Evolutionary conservation across 2,329 filamentous ascomycete genomes (phyloP).

Genomic region (Pyrenophora graminea): DNA sequence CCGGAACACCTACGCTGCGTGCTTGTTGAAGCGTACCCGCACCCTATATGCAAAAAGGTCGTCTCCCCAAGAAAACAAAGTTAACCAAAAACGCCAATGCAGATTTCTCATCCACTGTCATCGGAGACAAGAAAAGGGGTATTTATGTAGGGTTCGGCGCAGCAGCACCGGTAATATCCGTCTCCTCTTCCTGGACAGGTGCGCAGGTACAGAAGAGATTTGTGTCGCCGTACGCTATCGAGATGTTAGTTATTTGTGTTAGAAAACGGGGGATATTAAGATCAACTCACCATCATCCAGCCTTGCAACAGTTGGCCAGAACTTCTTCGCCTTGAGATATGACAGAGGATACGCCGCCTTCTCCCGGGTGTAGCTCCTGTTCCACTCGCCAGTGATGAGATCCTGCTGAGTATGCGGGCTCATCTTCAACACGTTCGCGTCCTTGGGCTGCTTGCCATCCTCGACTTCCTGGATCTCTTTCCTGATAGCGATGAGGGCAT

Average conservation of each 20-base stretch:
- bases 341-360: conserved; percentile 84
- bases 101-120: too few species aligned
- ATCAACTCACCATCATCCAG: conserved; percentile 77
- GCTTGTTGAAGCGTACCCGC: neutral
- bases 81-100: too few species aligned
- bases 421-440: conserved; percentile 86
- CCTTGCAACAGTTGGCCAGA: conserved; percentile 87
- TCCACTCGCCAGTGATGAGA: conserved; percentile 76
- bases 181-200: conserved; percentile 64
- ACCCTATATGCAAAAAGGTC: neutral
- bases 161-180: conserved; percentile 39
- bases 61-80: too few species aligned
- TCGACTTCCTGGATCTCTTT: conserved; percentile 84
- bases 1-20: neutral
- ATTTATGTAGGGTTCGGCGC: conserved; percentile 40
- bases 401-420: conserved; percentile 85
- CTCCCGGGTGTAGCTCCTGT: conserved; percentile 78
- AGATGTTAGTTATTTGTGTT: conserved; percentile 25
- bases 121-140: too few species aligned
- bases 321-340: conserved; percentile 92
- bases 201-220: conserved; percentile 96
- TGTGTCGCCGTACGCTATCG: conserved; percentile 78
- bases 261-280: neutral
- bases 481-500: conserved; percentile 85
- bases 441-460: conserved; percentile 72